These are phyloP conservation scores for Elsinoe ampelina DNA, from an alignment of 2,329 filamentous ascomycete genomes.

Conservation along the genomic window DNA sequence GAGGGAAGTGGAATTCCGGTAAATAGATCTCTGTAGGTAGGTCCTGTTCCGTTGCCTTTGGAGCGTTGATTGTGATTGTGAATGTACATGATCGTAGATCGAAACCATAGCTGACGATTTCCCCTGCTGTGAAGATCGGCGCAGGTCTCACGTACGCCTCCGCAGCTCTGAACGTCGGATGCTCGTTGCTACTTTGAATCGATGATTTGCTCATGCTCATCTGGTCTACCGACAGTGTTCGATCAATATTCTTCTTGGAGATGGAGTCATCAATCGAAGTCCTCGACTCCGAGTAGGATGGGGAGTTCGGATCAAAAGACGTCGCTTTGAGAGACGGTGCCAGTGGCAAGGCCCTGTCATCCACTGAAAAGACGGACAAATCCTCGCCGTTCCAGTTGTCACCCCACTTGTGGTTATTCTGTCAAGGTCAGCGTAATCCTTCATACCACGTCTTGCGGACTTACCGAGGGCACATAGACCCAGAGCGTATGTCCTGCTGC, in stretches of 20 bases:
- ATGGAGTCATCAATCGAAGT: constrained; percentile 48
- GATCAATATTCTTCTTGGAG: constrained; percentile 66
- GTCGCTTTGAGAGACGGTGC: constrained; percentile 44
- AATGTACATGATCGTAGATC: constrained; percentile 74
- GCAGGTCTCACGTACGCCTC: constrained; percentile 87
- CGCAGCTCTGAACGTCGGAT: constrained; percentile 73
- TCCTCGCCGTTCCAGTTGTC: constrained; percentile 98
- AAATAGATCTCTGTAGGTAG: constrained; percentile 74
- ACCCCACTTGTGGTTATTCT: constrained; percentile 80
- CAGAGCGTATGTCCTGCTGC: constrained; percentile 84
- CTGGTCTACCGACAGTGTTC: constrained; percentile 53
- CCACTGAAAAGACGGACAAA: constrained; percentile 75
- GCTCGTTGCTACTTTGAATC: constrained; percentile 31
- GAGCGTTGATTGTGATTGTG: constrained; percentile 57
- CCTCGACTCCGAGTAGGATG: constrained; percentile 47
- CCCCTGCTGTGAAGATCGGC: constrained; percentile 65
- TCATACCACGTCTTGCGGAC: constrained; percentile 18
- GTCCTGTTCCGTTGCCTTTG: constrained; percentile 50
- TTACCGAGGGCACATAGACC: constrained; percentile 67
- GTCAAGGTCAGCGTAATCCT: neutral
- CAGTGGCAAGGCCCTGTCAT: constrained; percentile 58
- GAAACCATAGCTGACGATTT: constrained; percentile 64
- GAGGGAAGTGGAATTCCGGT: constrained; percentile 86
- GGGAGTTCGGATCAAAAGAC: constrained; percentile 41
- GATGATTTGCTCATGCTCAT: constrained; percentile 27